Evolutionary conservation across 805 yeast species (phyloP), one percentile per base, ranked within the genome.

Genomic region (Komagataella ulmi): DNA sequence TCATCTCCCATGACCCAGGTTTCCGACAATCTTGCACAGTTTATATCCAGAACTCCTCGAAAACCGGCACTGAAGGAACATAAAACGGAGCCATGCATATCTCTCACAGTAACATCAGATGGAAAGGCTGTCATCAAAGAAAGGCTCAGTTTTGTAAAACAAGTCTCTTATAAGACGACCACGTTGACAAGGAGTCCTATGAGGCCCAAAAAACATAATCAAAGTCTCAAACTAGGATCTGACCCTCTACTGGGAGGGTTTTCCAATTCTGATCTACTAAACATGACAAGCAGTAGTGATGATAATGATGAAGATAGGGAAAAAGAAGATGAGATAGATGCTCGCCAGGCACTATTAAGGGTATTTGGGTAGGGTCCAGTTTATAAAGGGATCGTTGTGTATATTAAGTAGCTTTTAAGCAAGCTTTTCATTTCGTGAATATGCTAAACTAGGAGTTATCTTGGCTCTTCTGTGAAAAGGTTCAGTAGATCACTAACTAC

Each of bases 401-500:
- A 30, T 30, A 30, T 30, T 30, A 30, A 30, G 1, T 30, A 14
- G 40, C 40, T 30, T 30, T 30, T 4, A 30, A 5, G 23, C 23
- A 30, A 30, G 40, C 40, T 30, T 30, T 30, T 30, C 40, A 30
- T 30, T 30, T 30, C 40, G 40, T 30, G 40, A 30, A 30, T 30
- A 10, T 30, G 40, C 8, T 8, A 8, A 8, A 8, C 40, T n/a
- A 5, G 40, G 14, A 30, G 14, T 30, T 14, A 30, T 14, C 5
- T 8, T 14, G 40, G 14, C n/a, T 30, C 14, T 14, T 30, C 40
- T 14, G 40, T 30, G n/a, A 68, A 66, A 14, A 70, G 53, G 48
- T 59, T 63, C 44, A 68, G 58, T 17, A 68, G 50, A 1, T 65
- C 63, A 49, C 64, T 68, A 2, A 72, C 71, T 3, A 67, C 63